Evolutionary conservation across 2,329 filamentous ascomycete genomes (phyloP), one percentile per base, ranked within the genome.

Genomic region (Sporothrix pseudoabietina): DNA sequence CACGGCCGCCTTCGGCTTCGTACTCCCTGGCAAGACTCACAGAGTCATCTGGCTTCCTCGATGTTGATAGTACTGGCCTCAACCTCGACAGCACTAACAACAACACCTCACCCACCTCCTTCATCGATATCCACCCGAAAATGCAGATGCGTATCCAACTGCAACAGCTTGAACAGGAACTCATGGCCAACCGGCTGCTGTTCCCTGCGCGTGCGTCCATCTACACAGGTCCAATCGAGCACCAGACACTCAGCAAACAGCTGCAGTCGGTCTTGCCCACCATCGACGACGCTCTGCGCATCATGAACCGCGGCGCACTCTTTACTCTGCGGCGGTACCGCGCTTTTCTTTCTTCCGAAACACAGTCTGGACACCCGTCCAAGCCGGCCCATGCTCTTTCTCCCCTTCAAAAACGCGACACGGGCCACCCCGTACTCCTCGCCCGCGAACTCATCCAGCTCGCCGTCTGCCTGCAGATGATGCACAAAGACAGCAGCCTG

Each of bases 271-370:
- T 75, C 0, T 66, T 79, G 6, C 78, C 79, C 1, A 75, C 76
- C 1, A 73, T 70, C 8, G 69, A 75, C 32, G 75, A 78, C 52
- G 72, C 71, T 12, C 39, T 73, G 4, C 68, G 49, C 8, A 78
- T 78, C 41, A 59, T 75, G 69, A 65, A 66, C 59, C 52, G 55
- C 9, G 74, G 74, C 16, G 74, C 75, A 65, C 69, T 72, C 54
- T 44, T 72, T 69, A 74, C 59, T 6, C 41, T 72, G 49, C 32
- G 69, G 26, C 8, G 72, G 70, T 41, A 74, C 55, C 52, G 76
- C 73, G 16, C 54, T 77, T 12, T 77, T 80, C 52, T 78, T 80
- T 47, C 78, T 80, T 65, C 76, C 77, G 32, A 73, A 75, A 52
- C 75, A 80, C 19, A 63, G 59, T n/a, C 32, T 8, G 35, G 32